Evolutionary conservation across 192 early-diverging fungal species (phyloP).

Genomic region (Podila epigama): DNA sequence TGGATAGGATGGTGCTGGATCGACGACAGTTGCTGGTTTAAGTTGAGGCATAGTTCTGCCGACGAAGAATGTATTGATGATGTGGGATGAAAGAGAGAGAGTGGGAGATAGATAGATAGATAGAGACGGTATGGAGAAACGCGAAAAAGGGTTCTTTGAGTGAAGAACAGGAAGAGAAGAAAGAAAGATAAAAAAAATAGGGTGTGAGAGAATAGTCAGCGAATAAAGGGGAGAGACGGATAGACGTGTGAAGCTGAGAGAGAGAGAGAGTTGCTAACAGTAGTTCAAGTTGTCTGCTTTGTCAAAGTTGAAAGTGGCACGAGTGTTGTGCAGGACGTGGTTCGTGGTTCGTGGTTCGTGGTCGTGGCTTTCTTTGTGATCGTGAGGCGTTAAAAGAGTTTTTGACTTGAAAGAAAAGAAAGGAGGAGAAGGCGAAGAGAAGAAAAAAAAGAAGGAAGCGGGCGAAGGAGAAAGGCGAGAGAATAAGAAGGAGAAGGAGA

Average conservation of each 20-base stretch:
- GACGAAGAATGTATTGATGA: not conserved
- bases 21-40: slow-evolving; percentile 20
- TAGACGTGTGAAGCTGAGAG: no score
- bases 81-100: not conserved
- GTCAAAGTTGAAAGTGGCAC: no score
- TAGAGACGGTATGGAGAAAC: not conserved
- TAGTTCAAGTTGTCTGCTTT: no score
- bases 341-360: no score
- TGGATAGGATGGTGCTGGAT: slow-evolving; percentile 20
- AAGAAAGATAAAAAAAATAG: no score
- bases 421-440: not conserved
- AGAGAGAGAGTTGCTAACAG: no score
- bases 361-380: no score
- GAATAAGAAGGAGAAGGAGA: not conserved
- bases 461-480: not conserved
- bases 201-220: no score
- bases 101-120: not conserved
- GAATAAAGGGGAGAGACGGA: no score
- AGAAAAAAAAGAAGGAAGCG: not conserved
- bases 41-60: not conserved
- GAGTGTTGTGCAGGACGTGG: no score
- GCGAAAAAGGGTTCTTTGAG: not conserved
- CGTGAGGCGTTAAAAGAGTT: no score
- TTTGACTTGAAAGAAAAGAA: not conserved
- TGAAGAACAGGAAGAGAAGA: not conserved